phyloP scores from a whole-genome alignment of 2,329 filamentous ascomycete genomes.

The Trichoderma koningiopsis region DNA sequence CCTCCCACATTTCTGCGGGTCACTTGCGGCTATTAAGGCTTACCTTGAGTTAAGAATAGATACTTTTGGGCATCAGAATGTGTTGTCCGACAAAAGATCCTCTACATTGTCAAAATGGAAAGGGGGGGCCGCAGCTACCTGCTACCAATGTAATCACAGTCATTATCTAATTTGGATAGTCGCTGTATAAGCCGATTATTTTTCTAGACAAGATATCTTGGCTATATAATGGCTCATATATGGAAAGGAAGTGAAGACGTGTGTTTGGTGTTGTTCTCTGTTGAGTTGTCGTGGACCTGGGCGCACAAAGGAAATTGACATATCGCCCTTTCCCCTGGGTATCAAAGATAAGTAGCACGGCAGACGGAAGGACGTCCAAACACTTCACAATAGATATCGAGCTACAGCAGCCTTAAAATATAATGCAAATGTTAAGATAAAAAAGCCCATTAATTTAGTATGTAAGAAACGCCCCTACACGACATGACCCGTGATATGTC shows the following conservation, averaged over 20 bases:
- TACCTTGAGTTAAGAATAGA: neutral
- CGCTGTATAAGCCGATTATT: neutral
- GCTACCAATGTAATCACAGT: neutral
- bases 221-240: neutral
- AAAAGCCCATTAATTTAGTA: neutral
- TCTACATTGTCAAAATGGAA: neutral
- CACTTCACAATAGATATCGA: neutral
- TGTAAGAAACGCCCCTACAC: constrained; percentile 10
- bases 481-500: constrained; percentile 1
- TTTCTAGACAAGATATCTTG: neutral
- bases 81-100: neutral
- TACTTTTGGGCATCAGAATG: neutral
- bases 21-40: neutral
- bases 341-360: neutral
- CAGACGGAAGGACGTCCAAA: neutral
- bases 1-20: too few relatives aligned
- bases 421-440: neutral
- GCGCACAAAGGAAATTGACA: too few relatives aligned
- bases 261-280: too few relatives aligned
- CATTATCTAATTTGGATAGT: too few relatives aligned
- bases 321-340: too few relatives aligned
- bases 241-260: too few relatives aligned
- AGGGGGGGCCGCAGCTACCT: too few relatives aligned
- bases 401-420: neutral
- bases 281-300: too few relatives aligned